Evolutionary conservation across 441 rosid genomes (phyloP), one percentile per base, ranked within the genome.

Genomic region (Heliophila coronopifolia): DNA sequence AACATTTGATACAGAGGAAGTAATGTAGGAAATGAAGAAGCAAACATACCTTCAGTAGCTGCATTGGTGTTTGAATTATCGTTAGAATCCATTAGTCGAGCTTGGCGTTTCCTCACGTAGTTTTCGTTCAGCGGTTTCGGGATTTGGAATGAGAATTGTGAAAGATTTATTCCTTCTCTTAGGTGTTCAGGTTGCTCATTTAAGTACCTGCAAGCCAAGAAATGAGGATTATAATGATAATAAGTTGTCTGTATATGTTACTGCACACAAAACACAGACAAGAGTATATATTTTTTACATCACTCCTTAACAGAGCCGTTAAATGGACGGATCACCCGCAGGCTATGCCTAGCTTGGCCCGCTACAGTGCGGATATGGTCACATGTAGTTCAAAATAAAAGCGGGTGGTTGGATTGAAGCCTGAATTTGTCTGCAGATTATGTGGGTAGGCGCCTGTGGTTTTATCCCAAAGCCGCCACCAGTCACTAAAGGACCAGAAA

Each of bases 131-230:
- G 71, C 24, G 98, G 98, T 78, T 65, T 80, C 1, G 98, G 98
- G 54, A 73, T 76, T 72, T 80, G 93, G 66, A 91, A 91, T 4
- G 98, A 91, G 71, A 91, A 91, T 54, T 69, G 76, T 12, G 92
- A 76, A 47, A 82, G 42, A 10, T 62, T 78, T 17, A 79, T 72
- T 25, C 83, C 98, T 58, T 66, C 65, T 16, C 36, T 52, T 30
- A 45, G 38, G 64, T 68, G 79, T 67, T 84, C 76, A 0, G 96
- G 95, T 68, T 86, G 66, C 5, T 80, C 94, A 32, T 36, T 50
- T 54, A 91, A 72, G 81, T 67, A 80, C 71, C 98, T 86, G 60
- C 48, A 32, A 62, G 18, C 42, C 42, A 36, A n/a, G 15, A 1
- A 16, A 43, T 2, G 24, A 23, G 18, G 41, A 11, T 38, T 25